Base-by-base conservation (phyloP, 805 yeast species). In the Saccharomycopsis guyanensis region DNA sequence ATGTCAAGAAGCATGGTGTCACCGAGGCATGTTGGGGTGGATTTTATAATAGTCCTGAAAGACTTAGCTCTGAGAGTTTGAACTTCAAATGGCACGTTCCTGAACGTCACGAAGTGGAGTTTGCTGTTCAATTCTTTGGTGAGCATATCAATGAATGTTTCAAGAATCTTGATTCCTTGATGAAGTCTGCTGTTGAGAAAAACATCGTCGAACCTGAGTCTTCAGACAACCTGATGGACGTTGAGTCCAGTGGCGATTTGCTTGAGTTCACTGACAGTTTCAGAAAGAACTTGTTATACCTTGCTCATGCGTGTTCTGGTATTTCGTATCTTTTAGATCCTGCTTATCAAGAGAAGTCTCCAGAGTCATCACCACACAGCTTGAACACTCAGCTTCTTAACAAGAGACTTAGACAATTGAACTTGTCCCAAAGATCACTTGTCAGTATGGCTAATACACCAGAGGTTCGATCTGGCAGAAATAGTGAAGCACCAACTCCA, bases 11-110 rank as follows among this genome's bases (percentile, higher is more conserved):
- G 13, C 54, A 66, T 53, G 72, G 68, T 1, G 62, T 72, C 8
- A 64, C 63, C 35, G 78, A 71, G 42, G 69, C 69, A 19, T 72
- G 80, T 49, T 85, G 94, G 94, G 94, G 94, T 39, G 87, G 78
- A 0, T 71, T 75, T 48, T 87, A 82, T 54, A 76, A 80, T 54
- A 75, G 73, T 51, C 62, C 68, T 0, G 56, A 61, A 16, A 68
- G 86, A 51, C 77, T 80, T 44, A 58, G 68, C 1, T 46, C 56
- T 10, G 72, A 72, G 12, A 72, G 75, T 50, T 59, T 84, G 29
- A 56, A 69, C 0, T 79, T 87, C 53, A 65, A 70, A 1, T 91
- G 98, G 98, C 86, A 80, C 56, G 59, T 71, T 1, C 97, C 97
- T 0, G 57, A 69, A 1, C 62, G 61, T 2, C 62, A 56, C 2